Evolutionary conservation across 805 yeast species (phyloP), one percentile per base, ranked within the genome.

Genomic region (Kregervanrija delftensis): DNA sequence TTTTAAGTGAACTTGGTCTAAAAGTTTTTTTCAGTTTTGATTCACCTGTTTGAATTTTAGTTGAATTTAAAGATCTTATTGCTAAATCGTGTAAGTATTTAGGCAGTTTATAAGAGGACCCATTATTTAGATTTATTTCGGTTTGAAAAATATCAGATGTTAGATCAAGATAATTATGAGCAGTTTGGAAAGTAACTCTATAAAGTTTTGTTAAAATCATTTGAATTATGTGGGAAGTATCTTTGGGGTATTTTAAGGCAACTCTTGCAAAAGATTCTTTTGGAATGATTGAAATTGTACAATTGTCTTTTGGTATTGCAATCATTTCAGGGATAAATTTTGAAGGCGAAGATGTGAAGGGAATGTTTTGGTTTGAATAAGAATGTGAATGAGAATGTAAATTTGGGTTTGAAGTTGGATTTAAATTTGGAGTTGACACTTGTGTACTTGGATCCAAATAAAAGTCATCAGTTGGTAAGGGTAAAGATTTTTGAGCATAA

Each of bases 251-350:
- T 54, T 81, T 85, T 30, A 68, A 59, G 6, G 85, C 82, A 35
- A 91, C 73, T 43, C 84, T 69, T 44, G 77, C 73, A 54, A 91
- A 93, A 0, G 97, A 86, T 42, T 79, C 81, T 1, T 82, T 79
- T 0, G 99, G 99, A 12, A 91, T 90, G 33, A 91, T 84, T 0
- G 98, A 96, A 43, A 91, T 84, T 0, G 98, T 90, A 32, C 95
- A 85, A 35, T 76, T 79, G 2, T 71, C 67, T 8, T 76, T 74
- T 0, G 97, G 96, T 33, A 83, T 73, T 0, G 95, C 96, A 12
- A 90, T 74, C 14, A 88, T 41, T 6, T 53, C 53, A 42, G 59
- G 48, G 44, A 22, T 22, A 22, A 22, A 22, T 22, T 6, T 22
- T 22, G 28, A 22, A 2, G 28, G 6, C 4, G 28, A 5, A 22